These are phyloP conservation scores for Talaromyces amestolkiae DNA, from an alignment of 2,329 filamentous ascomycete species.

Conservation along the genomic window DNA sequence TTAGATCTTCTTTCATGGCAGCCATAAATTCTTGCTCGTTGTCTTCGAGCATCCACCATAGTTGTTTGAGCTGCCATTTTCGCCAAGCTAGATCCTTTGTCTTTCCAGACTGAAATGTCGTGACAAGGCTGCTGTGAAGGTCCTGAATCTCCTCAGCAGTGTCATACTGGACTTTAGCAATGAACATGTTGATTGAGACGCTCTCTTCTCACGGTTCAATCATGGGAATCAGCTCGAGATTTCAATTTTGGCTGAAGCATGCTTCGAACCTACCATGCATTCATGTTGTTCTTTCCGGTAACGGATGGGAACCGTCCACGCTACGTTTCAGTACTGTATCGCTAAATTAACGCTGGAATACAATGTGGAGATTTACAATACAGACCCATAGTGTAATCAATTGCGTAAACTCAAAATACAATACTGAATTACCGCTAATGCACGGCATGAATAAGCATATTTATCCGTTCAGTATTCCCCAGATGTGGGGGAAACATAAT, in stretches of 20 bases:
- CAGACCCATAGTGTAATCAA: neutral
- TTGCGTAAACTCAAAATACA: neutral
- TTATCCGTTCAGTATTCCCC: neutral
- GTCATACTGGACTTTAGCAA: neutral
- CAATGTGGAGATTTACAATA: neutral
- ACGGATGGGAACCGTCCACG: neutral
- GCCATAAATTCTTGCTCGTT: conserved; percentile 36
- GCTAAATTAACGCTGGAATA: neutral
- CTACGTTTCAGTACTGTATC: neutral
- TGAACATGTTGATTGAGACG: neutral
- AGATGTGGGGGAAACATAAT: neutral
- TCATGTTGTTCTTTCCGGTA: neutral
- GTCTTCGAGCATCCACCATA: conserved; percentile 45
- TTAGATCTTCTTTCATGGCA: conserved; percentile 37
- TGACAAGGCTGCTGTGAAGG: neutral
- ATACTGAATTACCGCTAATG: conserved; percentile 7
- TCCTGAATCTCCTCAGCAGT: neutral
- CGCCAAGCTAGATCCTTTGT: conserved; percentile 42
- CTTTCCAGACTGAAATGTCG: conserved; percentile 30
- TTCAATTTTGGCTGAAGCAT: neutral
- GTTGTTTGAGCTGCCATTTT: conserved; percentile 44
- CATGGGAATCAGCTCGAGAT: neutral
- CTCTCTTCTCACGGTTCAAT: neutral
- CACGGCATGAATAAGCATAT: conserved; percentile 8
- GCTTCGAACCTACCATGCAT: neutral